Evolutionary conservation across 768 basidiomycete genomes (phyloP).

Genomic region (Serpula lacrymans): DNA sequence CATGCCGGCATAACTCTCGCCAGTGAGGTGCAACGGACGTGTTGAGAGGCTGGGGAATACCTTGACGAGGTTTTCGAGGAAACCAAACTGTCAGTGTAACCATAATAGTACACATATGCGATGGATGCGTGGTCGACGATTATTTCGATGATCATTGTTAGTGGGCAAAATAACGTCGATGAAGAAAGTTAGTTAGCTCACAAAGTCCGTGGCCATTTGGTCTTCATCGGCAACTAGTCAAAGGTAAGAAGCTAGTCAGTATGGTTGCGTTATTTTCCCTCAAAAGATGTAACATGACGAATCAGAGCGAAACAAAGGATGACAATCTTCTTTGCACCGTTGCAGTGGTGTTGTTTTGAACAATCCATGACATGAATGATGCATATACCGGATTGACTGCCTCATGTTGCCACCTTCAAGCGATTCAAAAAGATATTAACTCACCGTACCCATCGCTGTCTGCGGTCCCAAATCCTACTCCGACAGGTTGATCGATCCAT

Average conservation of each 20-base stretch:
- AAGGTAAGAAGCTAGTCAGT: background rate
- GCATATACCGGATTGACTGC: no score
- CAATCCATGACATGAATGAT: background rate
- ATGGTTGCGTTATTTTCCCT: no score
- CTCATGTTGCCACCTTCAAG: no score
- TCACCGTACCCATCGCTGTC: conserved; percentile 59
- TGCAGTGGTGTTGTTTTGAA: no score
- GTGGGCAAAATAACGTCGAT: conserved; percentile 3
- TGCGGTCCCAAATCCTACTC: conserved; percentile 61
- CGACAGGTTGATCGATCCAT: conserved; percentile 76
- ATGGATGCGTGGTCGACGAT: conserved; percentile 3
- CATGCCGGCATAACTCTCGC: conserved; percentile 74
- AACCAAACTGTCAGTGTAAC: conserved; percentile 74
- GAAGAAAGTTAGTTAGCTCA: conserved; percentile 21
- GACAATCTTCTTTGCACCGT: no score
- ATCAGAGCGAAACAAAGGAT: no score
- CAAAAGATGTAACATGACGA: no score
- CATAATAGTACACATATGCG: conserved; percentile 4
- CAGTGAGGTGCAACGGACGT: conserved; percentile 65
- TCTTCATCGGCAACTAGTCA: conserved; percentile 54
- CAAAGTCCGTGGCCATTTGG: conserved; percentile 54
- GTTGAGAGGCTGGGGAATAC: conserved; percentile 68
- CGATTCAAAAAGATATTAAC: conserved; percentile 13
- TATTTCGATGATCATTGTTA: conserved; percentile 3
- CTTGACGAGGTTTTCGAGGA: conserved; percentile 66